Evolutionary conservation across 768 basidiomycete species (phyloP).

Genomic region (Hortiboletus flavorubellus): DNA sequence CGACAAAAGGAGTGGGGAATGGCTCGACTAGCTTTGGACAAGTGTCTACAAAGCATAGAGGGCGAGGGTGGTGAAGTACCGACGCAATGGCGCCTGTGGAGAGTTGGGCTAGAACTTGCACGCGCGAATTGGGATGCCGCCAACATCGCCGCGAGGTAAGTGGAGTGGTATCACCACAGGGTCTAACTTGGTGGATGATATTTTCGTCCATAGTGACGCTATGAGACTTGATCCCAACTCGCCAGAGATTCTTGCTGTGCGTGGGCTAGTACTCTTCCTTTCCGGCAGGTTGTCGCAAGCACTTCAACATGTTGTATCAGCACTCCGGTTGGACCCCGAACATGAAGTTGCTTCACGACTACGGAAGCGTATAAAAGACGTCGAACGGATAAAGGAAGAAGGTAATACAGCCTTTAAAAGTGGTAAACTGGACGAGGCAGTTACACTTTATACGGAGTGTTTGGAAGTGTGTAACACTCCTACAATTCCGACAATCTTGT

Average conservation of each 20-base stretch:
- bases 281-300: slow-evolving; percentile 67
- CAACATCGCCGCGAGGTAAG: slow-evolving; percentile 68
- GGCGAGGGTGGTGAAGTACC: slow-evolving; percentile 75
- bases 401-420: slow-evolving; percentile 76
- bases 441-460: slow-evolving; percentile 66
- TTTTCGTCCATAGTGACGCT: slow-evolving; percentile 53
- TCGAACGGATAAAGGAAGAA: slow-evolving; percentile 82
- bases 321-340: slow-evolving; percentile 76
- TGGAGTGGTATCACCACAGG: slow-evolving; percentile 8
- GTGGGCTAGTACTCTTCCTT: slow-evolving; percentile 78
- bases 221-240: slow-evolving; percentile 69
- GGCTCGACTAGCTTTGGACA: slow-evolving; percentile 77
- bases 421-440: slow-evolving; percentile 56
- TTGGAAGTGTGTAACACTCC: slow-evolving; percentile 49
- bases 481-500: neutral
- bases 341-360: slow-evolving; percentile 66
- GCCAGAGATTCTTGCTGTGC: slow-evolving; percentile 73
- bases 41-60: slow-evolving; percentile 69
- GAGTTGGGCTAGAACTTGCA: slow-evolving; percentile 73
- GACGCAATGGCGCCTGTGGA: slow-evolving; percentile 76
- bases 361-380: slow-evolving; percentile 75
- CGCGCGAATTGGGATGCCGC: slow-evolving; percentile 75
- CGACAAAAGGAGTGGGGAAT: slow-evolving; percentile 69
- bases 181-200: slow-evolving; percentile 2
- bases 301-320: slow-evolving; percentile 64